Evolutionary conservation across 1,139 yeast species (phyloP).

Genomic region (Schizosaccharomyces versatilis): DNA sequence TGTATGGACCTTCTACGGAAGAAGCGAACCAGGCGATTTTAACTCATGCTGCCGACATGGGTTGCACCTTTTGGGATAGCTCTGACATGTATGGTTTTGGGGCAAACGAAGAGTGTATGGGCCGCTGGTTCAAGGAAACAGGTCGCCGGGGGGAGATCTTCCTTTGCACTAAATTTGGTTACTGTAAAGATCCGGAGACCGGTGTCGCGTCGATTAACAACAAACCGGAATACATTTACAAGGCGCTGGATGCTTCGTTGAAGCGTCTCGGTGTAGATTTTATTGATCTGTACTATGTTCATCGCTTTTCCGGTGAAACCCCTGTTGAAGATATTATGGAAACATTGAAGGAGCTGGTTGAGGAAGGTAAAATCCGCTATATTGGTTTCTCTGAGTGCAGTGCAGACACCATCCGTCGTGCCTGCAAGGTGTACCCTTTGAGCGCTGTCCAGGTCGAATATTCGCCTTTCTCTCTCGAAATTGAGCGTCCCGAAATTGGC

Average conservation of each 20-base stretch:
- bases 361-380: constrained; percentile 13
- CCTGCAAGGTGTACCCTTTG: constrained; percentile 12
- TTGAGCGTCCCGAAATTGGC: constrained; percentile 10
- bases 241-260: constrained; percentile 10
- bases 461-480: constrained; percentile 13
- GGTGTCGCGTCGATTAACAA: constrained; percentile 3
- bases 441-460: constrained; percentile 14
- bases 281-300: constrained; percentile 13
- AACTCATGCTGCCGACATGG: constrained; percentile 7
- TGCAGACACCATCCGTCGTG: constrained; percentile 13
- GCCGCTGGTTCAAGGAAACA: constrained; percentile 12
- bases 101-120: constrained; percentile 12
- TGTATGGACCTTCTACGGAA: constrained; percentile 5
- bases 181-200: constrained; percentile 3
- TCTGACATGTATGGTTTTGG: constrained; percentile 10
- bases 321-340: constrained; percentile 12
- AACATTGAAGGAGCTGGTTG: constrained; percentile 11
- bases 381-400: constrained; percentile 14
- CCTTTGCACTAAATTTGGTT: constrained; percentile 12
- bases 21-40: constrained; percentile 5
- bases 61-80: constrained; percentile 12
- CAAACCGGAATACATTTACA: constrained; percentile 11
- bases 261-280: constrained; percentile 10
- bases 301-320: constrained; percentile 11
- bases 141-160: constrained; percentile 13